A percentile compares a stretch with the other conserved stretches of the same genome.
Evolutionary conservation across 192 early-diverging fungal species (phyloP).

Genomic region (Coemansia nantahalensis): DNA sequence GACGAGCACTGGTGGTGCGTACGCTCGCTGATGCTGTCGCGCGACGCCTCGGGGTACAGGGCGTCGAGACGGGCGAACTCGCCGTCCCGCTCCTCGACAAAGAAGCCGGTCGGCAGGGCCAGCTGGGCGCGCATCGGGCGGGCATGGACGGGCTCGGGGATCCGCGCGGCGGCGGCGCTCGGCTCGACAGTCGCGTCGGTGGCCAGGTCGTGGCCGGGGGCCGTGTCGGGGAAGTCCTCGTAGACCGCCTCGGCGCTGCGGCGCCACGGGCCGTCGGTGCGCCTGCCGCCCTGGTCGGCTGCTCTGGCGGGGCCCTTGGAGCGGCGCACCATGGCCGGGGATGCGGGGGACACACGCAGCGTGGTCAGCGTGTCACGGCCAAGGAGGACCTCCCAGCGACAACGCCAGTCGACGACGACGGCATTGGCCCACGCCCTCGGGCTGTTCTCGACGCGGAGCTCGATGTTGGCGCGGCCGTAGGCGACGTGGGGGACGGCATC

Average conservation of each 20-base stretch:
- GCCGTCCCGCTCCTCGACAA: background rate
- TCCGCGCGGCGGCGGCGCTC: background rate
- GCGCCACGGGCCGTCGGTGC: too few relatives aligned
- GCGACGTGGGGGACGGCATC: too few relatives aligned
- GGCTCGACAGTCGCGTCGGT: background rate
- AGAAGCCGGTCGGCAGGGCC: constrained; percentile 1
- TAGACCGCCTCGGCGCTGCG: background rate
- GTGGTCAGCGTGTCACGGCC: background rate
- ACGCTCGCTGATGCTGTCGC: background rate
- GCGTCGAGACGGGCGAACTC: constrained; percentile 6
- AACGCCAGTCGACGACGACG: background rate
- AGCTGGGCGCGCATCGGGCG: background rate
- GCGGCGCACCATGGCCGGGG: background rate
- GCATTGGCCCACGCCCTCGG: background rate
- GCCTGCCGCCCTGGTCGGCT: too few relatives aligned
- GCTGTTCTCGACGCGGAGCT: background rate
- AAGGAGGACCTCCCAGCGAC: background rate
- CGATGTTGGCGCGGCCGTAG: background rate
- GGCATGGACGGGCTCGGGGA: too few relatives aligned
- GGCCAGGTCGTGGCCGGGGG: background rate
- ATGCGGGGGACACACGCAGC: background rate
- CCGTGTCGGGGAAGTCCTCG: background rate
- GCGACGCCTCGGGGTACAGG: background rate
- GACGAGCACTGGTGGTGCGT: background rate
- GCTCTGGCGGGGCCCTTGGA: too few relatives aligned